These are phyloP conservation scores for Starmerella roubikii DNA, from an alignment of 805 yeast genomes.

Conservation along the genomic window DNA sequence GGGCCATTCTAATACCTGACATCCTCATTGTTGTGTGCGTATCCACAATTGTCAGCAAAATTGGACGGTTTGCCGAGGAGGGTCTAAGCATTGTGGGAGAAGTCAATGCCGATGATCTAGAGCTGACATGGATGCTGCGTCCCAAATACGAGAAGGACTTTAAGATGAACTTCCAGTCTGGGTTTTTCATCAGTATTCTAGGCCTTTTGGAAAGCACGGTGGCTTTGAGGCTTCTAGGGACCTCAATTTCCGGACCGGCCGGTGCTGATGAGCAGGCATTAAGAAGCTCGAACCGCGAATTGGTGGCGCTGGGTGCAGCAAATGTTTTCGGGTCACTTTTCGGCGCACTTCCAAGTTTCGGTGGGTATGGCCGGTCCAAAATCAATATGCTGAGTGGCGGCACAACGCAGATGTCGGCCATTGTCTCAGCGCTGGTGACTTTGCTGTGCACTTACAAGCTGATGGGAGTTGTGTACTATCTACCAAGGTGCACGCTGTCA, in stretches of 20 bases:
- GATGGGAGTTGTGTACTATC: slow-evolving; percentile 48
- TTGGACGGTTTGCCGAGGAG: slow-evolving; percentile 20
- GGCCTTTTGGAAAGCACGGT: slow-evolving; percentile 92
- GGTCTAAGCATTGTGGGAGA: slow-evolving; percentile 63
- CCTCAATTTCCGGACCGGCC: slow-evolving; percentile 25
- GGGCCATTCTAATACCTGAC: slow-evolving; percentile 65
- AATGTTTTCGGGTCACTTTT: slow-evolving; percentile 47
- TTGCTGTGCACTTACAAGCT: slow-evolving; percentile 48
- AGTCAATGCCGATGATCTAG: slow-evolving; percentile 38
- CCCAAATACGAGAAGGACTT: slow-evolving; percentile 35
- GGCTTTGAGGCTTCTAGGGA: slow-evolving; percentile 75
- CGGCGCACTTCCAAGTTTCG: slow-evolving; percentile 74
- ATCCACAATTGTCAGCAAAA: slow-evolving; percentile 41
- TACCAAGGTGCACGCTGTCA: slow-evolving; percentile 69
- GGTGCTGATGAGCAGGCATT: slow-evolving; percentile 31
- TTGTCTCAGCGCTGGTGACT: slow-evolving; percentile 65
- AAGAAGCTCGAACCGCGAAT: slow-evolving; percentile 65
- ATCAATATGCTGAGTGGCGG: slow-evolving; percentile 83
- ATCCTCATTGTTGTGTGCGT: slow-evolving; percentile 60
- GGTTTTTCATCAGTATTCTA: slow-evolving; percentile 65
- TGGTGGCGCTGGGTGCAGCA: slow-evolving; percentile 74
- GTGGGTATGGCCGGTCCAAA: slow-evolving; percentile 90
- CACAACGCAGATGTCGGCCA: slow-evolving; percentile 70
- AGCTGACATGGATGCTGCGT: slow-evolving; percentile 45
- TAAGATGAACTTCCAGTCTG: slow-evolving; percentile 46